These are phyloP conservation scores for Helotiales sp. DNA, from an alignment of 2,329 filamentous ascomycete species.

Conservation along the genomic window DNA sequence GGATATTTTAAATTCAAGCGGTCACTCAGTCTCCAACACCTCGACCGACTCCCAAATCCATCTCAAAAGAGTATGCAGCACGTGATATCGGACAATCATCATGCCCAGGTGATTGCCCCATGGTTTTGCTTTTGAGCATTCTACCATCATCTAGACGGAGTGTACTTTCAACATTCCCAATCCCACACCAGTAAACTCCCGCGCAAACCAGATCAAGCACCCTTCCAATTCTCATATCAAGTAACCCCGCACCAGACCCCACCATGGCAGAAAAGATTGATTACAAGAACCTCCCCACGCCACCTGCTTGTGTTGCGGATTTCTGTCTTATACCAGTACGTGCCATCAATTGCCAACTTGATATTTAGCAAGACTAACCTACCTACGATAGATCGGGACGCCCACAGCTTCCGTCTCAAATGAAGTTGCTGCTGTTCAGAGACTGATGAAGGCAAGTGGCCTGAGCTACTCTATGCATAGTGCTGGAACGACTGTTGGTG, in stretches of 20 bases:
- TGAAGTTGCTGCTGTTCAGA: constrained; percentile 87
- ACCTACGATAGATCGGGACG: constrained; percentile 68
- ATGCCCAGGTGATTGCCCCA: too few relatives aligned
- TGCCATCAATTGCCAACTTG: constrained; percentile 13
- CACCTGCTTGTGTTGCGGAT: constrained; percentile 77
- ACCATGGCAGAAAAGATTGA: constrained; percentile 17
- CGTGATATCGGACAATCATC: background rate
- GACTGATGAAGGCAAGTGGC: constrained; percentile 77
- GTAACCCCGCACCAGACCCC: background rate
- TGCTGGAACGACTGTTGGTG: constrained; percentile 89
- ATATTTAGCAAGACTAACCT: background rate
- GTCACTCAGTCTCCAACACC: too few relatives aligned
- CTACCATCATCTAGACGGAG: too few relatives aligned
- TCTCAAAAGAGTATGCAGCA: too few relatives aligned
- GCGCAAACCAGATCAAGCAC: too few relatives aligned
- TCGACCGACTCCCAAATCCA: too few relatives aligned
- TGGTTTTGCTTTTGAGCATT: too few relatives aligned
- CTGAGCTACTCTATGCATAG: constrained; percentile 88
- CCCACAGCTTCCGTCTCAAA: constrained; percentile 72
- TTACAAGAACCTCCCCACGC: constrained; percentile 50
- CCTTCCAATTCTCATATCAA: background rate
- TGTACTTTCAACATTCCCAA: background rate
- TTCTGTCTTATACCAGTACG: constrained; percentile 85
- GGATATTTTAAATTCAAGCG: too few relatives aligned
- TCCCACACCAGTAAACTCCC: background rate